Evolutionary conservation across 1,139 yeast genomes (phyloP).

Genomic region (Hanseniaspora gamundiae): DNA sequence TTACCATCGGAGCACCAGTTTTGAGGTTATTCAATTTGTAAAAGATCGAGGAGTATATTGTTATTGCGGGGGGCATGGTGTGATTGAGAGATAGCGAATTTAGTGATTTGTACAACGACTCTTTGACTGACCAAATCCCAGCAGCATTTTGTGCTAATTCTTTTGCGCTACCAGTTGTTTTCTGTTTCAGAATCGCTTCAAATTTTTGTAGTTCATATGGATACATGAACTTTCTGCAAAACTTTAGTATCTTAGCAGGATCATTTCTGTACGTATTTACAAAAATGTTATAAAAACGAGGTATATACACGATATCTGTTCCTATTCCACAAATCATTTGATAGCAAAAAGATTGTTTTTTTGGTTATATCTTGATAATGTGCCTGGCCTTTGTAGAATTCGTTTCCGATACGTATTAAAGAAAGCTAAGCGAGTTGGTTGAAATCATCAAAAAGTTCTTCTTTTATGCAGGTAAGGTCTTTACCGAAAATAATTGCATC

Average conservation of each 20-base stretch:
- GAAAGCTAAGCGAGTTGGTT: too few relatives aligned
- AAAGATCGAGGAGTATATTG: slow-evolving; percentile 17
- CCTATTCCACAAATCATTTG: slow-evolving; percentile 16
- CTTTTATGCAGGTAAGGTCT: slow-evolving; percentile 28
- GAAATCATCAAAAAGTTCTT: slow-evolving; percentile 13
- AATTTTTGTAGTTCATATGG: slow-evolving; percentile 9
- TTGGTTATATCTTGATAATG: neutral
- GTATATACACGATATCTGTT: slow-evolving; percentile 21
- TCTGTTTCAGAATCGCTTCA: slow-evolving; percentile 1
- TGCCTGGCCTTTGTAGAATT: too few relatives aligned
- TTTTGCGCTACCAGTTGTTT: neutral
- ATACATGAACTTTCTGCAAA: slow-evolving; percentile 21
- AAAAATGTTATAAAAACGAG: slow-evolving; percentile 16
- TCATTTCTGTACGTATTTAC: slow-evolving; percentile 9
- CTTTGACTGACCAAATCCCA: slow-evolving; percentile 25
- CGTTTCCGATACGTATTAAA: too few relatives aligned
- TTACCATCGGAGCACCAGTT: neutral
- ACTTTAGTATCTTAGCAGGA: slow-evolving; percentile 1
- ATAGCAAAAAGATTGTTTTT: too few relatives aligned
- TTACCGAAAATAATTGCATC: slow-evolving; percentile 62
- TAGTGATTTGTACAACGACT: slow-evolving; percentile 18
- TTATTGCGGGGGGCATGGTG: slow-evolving; percentile 17
- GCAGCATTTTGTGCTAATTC: slow-evolving; percentile 13
- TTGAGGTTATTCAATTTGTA: slow-evolving; percentile 9
- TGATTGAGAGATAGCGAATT: neutral